Evolutionary conservation across 1,284 basidiomycete genomes (phyloP).

Genomic region (Rhodotorula sp.): DNA sequence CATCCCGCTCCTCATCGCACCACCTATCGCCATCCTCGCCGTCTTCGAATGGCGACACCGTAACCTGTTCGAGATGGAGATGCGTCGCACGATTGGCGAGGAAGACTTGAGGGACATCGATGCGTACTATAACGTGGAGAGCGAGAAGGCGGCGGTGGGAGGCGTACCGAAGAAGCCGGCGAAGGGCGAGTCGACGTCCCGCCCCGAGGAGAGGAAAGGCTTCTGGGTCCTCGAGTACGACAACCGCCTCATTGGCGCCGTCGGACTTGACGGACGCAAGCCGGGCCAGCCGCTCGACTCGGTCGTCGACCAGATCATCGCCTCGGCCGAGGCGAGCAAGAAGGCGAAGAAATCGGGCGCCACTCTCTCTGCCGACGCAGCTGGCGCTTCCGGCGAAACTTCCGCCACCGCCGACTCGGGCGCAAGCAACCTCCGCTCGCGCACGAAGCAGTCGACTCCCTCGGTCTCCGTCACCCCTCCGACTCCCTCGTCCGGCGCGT

Average conservation of each 20-base stretch:
- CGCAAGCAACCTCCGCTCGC: slow-evolving; percentile 1
- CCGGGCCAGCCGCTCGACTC: slow-evolving; percentile 34
- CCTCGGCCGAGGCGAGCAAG: slow-evolving; percentile 1
- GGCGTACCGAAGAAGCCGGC: background rate
- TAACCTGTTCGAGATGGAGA: slow-evolving; percentile 34
- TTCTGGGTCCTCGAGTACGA: slow-evolving; percentile 42
- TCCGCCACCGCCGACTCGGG: background rate
- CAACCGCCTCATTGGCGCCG: slow-evolving; percentile 31
- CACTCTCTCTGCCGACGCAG: background rate
- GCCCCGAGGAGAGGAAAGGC: slow-evolving; percentile 21
- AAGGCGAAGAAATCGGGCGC: background rate
- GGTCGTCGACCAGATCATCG: slow-evolving; percentile 23
- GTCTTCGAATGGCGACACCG: slow-evolving; percentile 37
- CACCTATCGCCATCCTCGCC: slow-evolving; percentile 34
- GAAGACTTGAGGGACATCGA: slow-evolving; percentile 35
- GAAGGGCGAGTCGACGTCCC: background rate
- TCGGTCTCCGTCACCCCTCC: slow-evolving; percentile 27
- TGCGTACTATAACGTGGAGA: slow-evolving; percentile 27
- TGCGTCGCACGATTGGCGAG: slow-evolving; percentile 36
- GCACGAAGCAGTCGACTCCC: slow-evolving; percentile 3
- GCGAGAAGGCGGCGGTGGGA: background rate
- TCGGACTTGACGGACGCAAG: slow-evolving; percentile 35
- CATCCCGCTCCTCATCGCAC: slow-evolving; percentile 30
- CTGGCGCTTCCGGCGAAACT: background rate
- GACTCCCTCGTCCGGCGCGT: slow-evolving; percentile 9